These are phyloP conservation scores for Cercis canadensis DNA, from an alignment of 306 rosid genomes.

Conservation along the genomic window DNA sequence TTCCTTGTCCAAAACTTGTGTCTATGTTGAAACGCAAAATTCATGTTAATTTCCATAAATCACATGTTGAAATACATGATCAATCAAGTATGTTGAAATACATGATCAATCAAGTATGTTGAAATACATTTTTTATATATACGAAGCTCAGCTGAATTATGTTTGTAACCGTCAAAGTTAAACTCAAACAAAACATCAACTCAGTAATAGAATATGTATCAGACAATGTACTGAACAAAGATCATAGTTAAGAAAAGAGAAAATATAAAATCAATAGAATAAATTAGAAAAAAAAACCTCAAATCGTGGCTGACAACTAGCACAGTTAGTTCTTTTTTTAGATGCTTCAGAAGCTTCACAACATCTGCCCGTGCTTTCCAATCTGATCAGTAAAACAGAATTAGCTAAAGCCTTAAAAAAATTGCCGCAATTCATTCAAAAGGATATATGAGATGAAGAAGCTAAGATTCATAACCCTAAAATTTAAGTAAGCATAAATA, in stretches of 20 bases:
- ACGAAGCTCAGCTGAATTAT: no score
- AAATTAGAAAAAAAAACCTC: constrained; percentile 52
- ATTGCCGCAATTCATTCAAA: constrained; percentile 1
- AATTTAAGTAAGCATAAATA: constrained; percentile 20
- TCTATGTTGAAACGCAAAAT: no score
- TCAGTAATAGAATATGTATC: no score
- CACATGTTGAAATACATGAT: no score
- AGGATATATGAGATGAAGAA: background rate
- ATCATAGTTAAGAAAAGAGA: constrained; percentile 18
- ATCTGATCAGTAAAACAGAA: constrained; percentile 53
- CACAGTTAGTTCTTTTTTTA: constrained; percentile 78
- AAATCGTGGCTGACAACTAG: constrained; percentile 93
- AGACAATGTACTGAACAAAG: constrained; percentile 16
- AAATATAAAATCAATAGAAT: constrained; percentile 28
- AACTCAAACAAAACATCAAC: no score
- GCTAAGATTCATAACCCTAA: background rate
- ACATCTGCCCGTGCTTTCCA: constrained; percentile 94
- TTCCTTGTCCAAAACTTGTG: no score
- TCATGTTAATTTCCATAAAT: no score
- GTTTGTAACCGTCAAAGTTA: no score
- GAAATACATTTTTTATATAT: no score
- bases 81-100: no score
- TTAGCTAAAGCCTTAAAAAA: constrained; percentile 34
- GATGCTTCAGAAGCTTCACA: constrained; percentile 85
- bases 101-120: no score